phyloP scores from a whole-genome alignment of 2,329 filamentous ascomycete species.

The Penicillium freii region DNA sequence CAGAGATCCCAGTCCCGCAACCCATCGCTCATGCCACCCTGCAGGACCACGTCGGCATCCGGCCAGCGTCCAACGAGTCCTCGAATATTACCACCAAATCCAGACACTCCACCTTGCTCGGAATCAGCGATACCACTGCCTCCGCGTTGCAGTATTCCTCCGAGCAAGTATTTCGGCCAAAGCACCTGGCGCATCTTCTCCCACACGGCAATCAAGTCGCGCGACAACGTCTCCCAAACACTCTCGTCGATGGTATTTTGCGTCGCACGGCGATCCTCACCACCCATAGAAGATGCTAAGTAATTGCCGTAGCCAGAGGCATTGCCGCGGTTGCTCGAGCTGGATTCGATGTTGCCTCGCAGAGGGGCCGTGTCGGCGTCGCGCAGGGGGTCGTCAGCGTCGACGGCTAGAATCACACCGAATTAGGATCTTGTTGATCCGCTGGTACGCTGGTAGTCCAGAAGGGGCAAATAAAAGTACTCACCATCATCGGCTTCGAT shows the following conservation, averaged over 20 bases:
- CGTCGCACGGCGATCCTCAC: slow-evolving; percentile 85
- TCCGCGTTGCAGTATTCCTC: slow-evolving; percentile 59
- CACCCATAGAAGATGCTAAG: slow-evolving; percentile 83
- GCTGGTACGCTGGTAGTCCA: neutral
- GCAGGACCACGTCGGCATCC: slow-evolving; percentile 63
- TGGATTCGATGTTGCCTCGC: slow-evolving; percentile 76
- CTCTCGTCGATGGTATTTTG: slow-evolving; percentile 95
- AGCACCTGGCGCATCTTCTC: slow-evolving; percentile 97
- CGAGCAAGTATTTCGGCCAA: slow-evolving; percentile 89
- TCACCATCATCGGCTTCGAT: slow-evolving; percentile 78
- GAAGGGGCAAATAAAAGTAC: slow-evolving; percentile 2
- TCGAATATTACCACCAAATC: slow-evolving; percentile 51
- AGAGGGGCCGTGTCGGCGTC: slow-evolving; percentile 71
- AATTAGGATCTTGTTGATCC: neutral
- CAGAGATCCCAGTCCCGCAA: slow-evolving; percentile 97
- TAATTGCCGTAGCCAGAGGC: slow-evolving; percentile 71
- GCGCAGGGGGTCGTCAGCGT: slow-evolving; percentile 83
- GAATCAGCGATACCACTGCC: slow-evolving; percentile 55
- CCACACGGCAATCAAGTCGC: slow-evolving; percentile 91
- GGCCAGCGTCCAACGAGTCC: slow-evolving; percentile 63
- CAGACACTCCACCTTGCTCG: slow-evolving; percentile 55
- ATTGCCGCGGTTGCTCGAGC: slow-evolving; percentile 42
- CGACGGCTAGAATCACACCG: slow-evolving; percentile 60
- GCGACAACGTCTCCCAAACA: slow-evolving; percentile 94
- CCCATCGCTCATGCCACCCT: slow-evolving; percentile 79